phyloP scores from a whole-genome alignment of 345 rosid species.

The Populus tremula region DNA sequence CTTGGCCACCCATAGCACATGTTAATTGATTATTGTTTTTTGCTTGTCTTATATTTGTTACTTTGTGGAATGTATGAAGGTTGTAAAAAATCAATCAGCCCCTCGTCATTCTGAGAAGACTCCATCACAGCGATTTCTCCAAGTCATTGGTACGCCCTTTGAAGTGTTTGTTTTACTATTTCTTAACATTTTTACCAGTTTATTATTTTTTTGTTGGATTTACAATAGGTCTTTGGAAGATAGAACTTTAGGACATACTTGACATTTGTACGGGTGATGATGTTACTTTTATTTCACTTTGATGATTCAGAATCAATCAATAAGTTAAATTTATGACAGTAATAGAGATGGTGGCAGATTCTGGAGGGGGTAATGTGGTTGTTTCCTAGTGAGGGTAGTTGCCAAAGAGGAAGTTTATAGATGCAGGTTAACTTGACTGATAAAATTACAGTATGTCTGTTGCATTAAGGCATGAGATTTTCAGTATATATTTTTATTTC shows the following conservation, averaged over 20 bases:
- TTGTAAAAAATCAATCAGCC: slow-evolving; percentile 53
- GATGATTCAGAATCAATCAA: neutral
- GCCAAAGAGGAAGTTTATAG: neutral
- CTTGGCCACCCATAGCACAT: neutral
- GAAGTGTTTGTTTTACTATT: neutral
- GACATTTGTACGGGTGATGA: neutral
- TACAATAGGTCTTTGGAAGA: neutral
- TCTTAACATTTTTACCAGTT: neutral
- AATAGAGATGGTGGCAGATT: neutral
- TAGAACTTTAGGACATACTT: neutral
- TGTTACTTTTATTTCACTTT: neutral
- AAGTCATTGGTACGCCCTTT: slow-evolving; percentile 69
- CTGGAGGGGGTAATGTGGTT: neutral
- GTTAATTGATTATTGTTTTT: neutral
- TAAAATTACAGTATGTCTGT: neutral
- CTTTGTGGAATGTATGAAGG: slow-evolving; percentile 40
- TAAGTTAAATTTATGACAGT: neutral
- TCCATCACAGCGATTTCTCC: slow-evolving; percentile 71
- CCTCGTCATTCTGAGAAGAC: slow-evolving; percentile 57
- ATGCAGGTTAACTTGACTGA: neutral
- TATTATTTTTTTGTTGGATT: neutral
- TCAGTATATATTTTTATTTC: neutral
- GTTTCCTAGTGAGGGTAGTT: neutral
- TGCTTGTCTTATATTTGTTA: slow-evolving; percentile 11
- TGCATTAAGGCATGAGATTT: neutral